Evolutionary conservation across 331 rosid genomes (phyloP).

Genomic region (Spiraea crenata): DNA sequence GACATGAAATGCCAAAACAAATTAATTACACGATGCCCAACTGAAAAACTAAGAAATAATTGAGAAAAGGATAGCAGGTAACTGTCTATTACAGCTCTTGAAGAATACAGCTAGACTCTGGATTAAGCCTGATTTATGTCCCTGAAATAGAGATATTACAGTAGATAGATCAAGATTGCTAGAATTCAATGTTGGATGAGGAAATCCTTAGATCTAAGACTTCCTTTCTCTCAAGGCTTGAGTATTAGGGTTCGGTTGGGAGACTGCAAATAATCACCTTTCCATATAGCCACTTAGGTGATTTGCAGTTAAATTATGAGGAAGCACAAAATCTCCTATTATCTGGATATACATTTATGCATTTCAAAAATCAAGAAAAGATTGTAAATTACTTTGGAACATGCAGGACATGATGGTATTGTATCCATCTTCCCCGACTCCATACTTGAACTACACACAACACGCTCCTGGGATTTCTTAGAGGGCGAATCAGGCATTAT

Average conservation of each 20-base stretch:
- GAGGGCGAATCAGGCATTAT: slow-evolving; percentile 45
- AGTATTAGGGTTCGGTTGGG: too few relatives aligned
- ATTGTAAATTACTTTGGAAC: not conserved
- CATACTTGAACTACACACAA: slow-evolving; percentile 64
- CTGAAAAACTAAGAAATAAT: too few relatives aligned
- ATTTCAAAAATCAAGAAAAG: not conserved
- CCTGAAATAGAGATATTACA: not conserved
- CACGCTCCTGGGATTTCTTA: slow-evolving; percentile 89
- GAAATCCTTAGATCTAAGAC: not conserved
- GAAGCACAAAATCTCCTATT: too few relatives aligned
- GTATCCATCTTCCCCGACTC: slow-evolving; percentile 78
- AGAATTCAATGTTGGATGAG: not conserved
- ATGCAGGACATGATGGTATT: slow-evolving; percentile 46
- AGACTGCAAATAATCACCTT: too few relatives aligned
- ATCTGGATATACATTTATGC: not conserved
- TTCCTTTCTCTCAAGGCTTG: too few relatives aligned
- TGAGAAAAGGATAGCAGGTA: too few relatives aligned
- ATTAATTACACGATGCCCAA: too few relatives aligned
- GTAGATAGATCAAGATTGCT: not conserved
- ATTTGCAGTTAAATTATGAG: too few relatives aligned
- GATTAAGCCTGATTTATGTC: too few relatives aligned
- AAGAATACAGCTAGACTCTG: not conserved
- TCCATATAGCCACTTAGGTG: too few relatives aligned
- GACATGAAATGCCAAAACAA: too few relatives aligned
- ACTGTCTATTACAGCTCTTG: not conserved